Evolutionary conservation across 2,329 filamentous ascomycete genomes (phyloP).

Genomic region (Sphaerulina musiva): DNA sequence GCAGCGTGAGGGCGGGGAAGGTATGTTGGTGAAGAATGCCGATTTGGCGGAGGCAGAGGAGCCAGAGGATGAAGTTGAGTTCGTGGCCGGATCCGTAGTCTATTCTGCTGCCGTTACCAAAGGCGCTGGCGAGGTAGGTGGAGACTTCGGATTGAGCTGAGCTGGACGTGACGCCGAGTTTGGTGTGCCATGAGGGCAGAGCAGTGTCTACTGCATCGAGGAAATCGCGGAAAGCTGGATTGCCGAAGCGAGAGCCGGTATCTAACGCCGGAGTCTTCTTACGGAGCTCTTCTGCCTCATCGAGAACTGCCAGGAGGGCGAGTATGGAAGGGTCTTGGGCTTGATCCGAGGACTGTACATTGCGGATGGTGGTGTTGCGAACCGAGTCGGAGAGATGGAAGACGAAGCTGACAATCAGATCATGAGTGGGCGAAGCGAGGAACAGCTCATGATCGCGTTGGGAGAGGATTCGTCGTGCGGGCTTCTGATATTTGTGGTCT

Average conservation of each 20-base stretch:
- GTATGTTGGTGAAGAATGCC: constrained; percentile 56
- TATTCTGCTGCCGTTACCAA: constrained; percentile 79
- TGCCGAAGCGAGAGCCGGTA: constrained; percentile 87
- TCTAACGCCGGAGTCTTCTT: constrained; percentile 70
- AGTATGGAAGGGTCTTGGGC: constrained; percentile 55
- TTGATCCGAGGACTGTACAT: constrained; percentile 45
- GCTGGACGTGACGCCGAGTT: constrained; percentile 48
- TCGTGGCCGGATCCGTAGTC: constrained; percentile 98
- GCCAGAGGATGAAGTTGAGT: constrained; percentile 93
- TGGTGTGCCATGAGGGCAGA: constrained; percentile 56
- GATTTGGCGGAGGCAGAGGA: constrained; percentile 86
- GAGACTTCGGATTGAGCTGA: constrained; percentile 63
- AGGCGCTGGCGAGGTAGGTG: constrained; percentile 73
- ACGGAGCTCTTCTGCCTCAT: constrained; percentile 61
- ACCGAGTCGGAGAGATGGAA: constrained; percentile 82
- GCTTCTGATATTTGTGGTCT: constrained; percentile 55
- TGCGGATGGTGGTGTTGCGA: constrained; percentile 59
- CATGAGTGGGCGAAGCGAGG: constrained; percentile 66
- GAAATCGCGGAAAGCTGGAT: constrained; percentile 80
- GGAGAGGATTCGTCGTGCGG: constrained; percentile 75
- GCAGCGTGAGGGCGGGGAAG: constrained; percentile 67
- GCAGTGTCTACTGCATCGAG: constrained; percentile 56
- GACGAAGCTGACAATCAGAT: constrained; percentile 73
- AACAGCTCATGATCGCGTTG: constrained; percentile 74
- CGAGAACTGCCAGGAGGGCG: constrained; percentile 63